These are phyloP conservation scores for Coprinopsis cinerea DNA, from an alignment of 768 basidiomycete genomes.

Conservation along the genomic window DNA sequence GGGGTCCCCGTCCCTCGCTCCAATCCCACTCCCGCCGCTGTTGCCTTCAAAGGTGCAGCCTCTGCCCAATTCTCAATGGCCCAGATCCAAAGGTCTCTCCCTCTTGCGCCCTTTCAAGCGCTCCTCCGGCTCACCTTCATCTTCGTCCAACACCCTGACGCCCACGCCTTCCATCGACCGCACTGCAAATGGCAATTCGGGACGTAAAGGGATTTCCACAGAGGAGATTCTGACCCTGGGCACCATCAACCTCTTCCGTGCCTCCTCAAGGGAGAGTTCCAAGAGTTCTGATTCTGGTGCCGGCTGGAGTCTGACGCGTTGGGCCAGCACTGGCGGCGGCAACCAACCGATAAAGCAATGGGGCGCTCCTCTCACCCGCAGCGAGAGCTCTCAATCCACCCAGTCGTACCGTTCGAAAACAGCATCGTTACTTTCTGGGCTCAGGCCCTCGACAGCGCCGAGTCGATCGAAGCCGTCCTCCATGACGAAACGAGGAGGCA, in stretches of 20 bases:
- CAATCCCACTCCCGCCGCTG: conserved; percentile 15
- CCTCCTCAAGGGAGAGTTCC: conserved; percentile 25
- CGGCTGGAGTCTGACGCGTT: conserved; percentile 26
- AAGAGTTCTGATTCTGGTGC: conserved; percentile 14
- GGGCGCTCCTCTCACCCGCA: conserved; percentile 27
- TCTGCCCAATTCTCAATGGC: conserved; percentile 13
- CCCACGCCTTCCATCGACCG: conserved; percentile 33
- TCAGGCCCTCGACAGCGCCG: conserved; percentile 10
- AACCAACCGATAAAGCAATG: conserved; percentile 13
- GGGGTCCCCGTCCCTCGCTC: conserved; percentile 7
- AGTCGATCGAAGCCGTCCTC: conserved; percentile 8
- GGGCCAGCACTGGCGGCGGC: conserved; percentile 21
- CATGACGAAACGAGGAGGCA: conserved; percentile 37
- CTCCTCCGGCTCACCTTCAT: conserved; percentile 21
- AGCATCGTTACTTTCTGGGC: conserved; percentile 12
- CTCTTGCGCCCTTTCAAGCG: conserved; percentile 24
- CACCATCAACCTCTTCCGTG: conserved; percentile 33
- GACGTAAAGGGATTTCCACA: conserved; percentile 23
- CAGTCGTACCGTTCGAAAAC: conserved; percentile 20
- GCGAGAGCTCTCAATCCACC: conserved; percentile 29
- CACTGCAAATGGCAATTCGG: conserved; percentile 12
- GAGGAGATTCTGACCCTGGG: conserved; percentile 33
- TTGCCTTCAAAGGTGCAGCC: conserved; percentile 15
- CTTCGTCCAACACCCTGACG: conserved; percentile 29
- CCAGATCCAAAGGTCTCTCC: conserved; percentile 22